Evolutionary conservation across 2,329 filamentous ascomycete species (phyloP), one percentile per base, ranked within the genome.

Genomic region (Aspergillus carbonarius): DNA sequence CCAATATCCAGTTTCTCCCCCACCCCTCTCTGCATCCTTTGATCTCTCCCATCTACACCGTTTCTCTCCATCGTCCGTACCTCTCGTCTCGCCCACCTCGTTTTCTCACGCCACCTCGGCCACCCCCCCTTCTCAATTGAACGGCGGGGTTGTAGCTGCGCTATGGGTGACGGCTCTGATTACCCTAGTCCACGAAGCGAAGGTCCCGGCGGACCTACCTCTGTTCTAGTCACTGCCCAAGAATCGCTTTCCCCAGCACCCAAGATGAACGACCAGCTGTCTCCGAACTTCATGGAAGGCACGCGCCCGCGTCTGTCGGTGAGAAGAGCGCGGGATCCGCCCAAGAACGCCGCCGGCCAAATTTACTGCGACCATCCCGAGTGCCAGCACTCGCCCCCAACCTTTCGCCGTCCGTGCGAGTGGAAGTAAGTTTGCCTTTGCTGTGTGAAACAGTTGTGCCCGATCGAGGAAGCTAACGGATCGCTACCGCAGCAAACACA

Each of bases 401-500:
- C 83, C 12, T 98, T 96, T 71, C 83, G 85, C 55, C 85, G 92
- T 63, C 93, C 91, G 66, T 96, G 93, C 78, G 93, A 96, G 79
- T 97, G 91, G 91, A 96, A 89, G 92, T 95, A 80, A 85, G 90
- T 84, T 75, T 61, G 30, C 27, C 25, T 9, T 55, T 27, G 20
- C 3, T 57, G 50, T n/a, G 12, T 56, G 30, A 32, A 9, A 32
- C 30, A 32, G 30, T 32, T 10, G 8, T 32, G 2, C 39, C 57
- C 44, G 32, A 54, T 37, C 18, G 20, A 17, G 17, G 51, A 59
- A 35, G 57, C 65, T 70, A 68, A 74, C 61, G 40, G 18, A 54
- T 18, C 35, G 30, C 61, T 47, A 57, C 60, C 54, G 60, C 64
- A 96, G 92, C 72, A 97, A 98, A 79, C 93, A 98, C 74, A 97